Percentiles rank a stretch among this genome's conserved stretches.
These are phyloP conservation scores for Leccinum boreale DNA, from an alignment of 768 basidiomycete genomes.

Conservation along the genomic window DNA sequence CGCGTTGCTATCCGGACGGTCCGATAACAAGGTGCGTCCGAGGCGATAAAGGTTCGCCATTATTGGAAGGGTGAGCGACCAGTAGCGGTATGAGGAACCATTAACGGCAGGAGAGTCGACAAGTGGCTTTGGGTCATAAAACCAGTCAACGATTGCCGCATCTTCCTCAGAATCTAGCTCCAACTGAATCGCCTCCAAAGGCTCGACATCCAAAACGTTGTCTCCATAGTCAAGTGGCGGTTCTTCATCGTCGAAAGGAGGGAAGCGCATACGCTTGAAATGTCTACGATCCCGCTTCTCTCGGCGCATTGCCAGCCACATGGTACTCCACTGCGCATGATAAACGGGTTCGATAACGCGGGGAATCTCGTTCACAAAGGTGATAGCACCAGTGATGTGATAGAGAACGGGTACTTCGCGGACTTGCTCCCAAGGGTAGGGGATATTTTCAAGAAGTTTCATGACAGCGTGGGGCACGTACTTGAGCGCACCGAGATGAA, in stretches of 20 bases:
- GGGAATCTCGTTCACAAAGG: constrained; percentile 98
- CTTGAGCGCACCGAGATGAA: constrained; percentile 96
- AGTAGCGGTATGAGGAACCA: constrained; percentile 89
- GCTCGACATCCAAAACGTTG: constrained; percentile 97
- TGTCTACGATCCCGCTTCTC: constrained; percentile 98
- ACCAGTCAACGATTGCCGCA: constrained; percentile 90
- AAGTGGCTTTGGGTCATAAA: constrained; percentile 95
- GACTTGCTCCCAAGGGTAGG: constrained; percentile 98
- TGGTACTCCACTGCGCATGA: constrained; percentile 98
- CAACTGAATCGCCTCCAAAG: constrained; percentile 95
- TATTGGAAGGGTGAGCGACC: constrained; percentile 88
- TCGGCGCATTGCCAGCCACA: constrained; percentile 99
- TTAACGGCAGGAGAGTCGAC: constrained; percentile 89
- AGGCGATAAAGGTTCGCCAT: constrained; percentile 97
- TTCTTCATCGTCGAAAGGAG: constrained; percentile 99
- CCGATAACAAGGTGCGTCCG: constrained; percentile 89
- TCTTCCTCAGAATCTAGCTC: constrained; percentile 95
- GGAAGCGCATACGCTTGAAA: constrained; percentile 99
- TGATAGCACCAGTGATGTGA: constrained; percentile 99
- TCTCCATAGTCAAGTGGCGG: constrained; percentile 99
- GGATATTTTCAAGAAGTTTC: constrained; percentile 98
- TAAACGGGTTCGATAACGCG: constrained; percentile 96
- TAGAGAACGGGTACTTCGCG: constrained; percentile 98
- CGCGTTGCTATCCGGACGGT: constrained; percentile 87
- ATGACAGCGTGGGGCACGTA: constrained; percentile 99